These are phyloP conservation scores for Coemansia sp. DNA, from an alignment of 192 early-diverging fungal genomes.

Conservation along the genomic window DNA sequence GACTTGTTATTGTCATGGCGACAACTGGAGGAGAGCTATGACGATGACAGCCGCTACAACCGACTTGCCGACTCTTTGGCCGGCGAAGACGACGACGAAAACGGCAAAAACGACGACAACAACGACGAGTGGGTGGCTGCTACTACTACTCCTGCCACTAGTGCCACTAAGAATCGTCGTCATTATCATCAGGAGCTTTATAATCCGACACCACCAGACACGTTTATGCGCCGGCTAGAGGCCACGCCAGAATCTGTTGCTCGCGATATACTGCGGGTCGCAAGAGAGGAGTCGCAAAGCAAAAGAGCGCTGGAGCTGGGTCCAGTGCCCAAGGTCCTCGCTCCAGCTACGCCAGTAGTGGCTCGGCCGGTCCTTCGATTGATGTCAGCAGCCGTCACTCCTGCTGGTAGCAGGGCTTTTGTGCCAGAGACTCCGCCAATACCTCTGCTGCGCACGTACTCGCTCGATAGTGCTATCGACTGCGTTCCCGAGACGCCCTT, in stretches of 20 bases:
- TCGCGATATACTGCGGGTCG: slow-evolving; percentile 2
- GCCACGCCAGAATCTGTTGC: slow-evolving; percentile 17
- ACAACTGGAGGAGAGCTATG: slow-evolving; percentile 27
- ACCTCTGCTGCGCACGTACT: neutral
- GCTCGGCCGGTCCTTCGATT: neutral
- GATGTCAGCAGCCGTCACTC: neutral
- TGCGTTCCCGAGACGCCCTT: slow-evolving; percentile 4
- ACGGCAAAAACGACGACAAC: too few relatives aligned
- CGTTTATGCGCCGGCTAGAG: slow-evolving; percentile 14
- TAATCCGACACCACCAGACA: slow-evolving; percentile 10
- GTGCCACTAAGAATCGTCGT: too few relatives aligned
- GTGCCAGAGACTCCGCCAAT: neutral
- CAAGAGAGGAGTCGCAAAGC: neutral
- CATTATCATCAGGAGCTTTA: neutral
- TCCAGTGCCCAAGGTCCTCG: neutral
- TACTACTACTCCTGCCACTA: neutral
- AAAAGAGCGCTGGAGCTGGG: neutral
- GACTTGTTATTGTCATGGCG: slow-evolving; percentile 11
- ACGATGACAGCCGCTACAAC: slow-evolving; percentile 23
- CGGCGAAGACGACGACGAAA: too few relatives aligned
- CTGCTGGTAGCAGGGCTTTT: neutral
- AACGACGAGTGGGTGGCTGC: neutral
- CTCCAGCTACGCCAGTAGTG: neutral
- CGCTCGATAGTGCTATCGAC: neutral
- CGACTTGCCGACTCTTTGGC: slow-evolving; percentile 17